Evolutionary conservation across 352 stramenopile species (phyloP).

Genomic region (Phytophthora citrophthora): DNA sequence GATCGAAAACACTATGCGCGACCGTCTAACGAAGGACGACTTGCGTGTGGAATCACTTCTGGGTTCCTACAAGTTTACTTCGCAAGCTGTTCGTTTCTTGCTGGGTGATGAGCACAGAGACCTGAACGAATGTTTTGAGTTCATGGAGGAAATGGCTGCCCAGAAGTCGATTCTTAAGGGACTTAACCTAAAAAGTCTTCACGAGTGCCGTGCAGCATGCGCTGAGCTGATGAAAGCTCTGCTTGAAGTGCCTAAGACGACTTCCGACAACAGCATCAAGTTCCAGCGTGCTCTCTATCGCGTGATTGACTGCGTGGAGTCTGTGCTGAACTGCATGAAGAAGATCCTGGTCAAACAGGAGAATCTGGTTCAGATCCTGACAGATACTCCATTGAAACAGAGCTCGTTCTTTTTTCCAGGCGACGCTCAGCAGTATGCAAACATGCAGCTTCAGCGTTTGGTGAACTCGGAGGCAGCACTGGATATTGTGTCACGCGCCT

Average conservation of each 20-base stretch:
- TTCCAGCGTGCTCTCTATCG: constrained; percentile 86
- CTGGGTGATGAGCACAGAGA: constrained; percentile 87
- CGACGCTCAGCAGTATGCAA: constrained; percentile 84
- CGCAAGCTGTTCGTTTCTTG: constrained; percentile 78
- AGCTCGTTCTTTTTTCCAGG: constrained; percentile 91
- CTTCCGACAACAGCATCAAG: constrained; percentile 84
- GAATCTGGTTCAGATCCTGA: constrained; percentile 86
- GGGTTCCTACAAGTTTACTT: constrained; percentile 90
- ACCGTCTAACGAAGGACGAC: constrained; percentile 86
- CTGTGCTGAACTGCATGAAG: constrained; percentile 85
- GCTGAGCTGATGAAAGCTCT: constrained; percentile 89
- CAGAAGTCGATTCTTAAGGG: constrained; percentile 83
- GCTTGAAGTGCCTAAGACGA: constrained; percentile 80
- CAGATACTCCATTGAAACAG: constrained; percentile 83
- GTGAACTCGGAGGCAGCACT: constrained; percentile 84
- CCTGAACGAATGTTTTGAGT: constrained; percentile 84
- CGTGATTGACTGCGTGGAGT: constrained; percentile 86
- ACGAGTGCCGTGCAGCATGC: constrained; percentile 69
- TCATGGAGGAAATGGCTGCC: constrained; percentile 84
- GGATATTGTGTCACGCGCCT: constrained; percentile 85
- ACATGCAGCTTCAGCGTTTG: constrained; percentile 75
- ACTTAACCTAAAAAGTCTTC: constrained; percentile 81
- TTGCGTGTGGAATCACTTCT: constrained; percentile 82
- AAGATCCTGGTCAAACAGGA: constrained; percentile 87
- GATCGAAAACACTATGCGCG: constrained; percentile 86